Base-by-base conservation (phyloP, 257 asterid genomes). In the Jaltomata sinuosa region DNA sequence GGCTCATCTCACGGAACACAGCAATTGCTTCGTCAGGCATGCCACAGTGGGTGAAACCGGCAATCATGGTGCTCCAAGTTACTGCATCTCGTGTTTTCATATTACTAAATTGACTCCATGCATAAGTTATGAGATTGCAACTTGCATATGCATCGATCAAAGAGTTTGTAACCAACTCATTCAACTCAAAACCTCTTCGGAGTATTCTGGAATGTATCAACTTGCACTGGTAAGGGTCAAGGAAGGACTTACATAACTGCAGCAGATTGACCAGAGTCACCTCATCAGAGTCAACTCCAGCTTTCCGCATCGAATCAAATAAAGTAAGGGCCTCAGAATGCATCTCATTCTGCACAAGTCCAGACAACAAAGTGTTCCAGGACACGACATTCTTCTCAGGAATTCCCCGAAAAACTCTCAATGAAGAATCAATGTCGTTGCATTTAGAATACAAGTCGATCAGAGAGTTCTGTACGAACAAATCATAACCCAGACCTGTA, bases 51-150 rank as follows among this genome's bases (percentile, higher is more conserved):
- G 93, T 88, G 90, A 94, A 94, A 76, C 93, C 97, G 25, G 98
- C 91, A 84, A 96, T 94, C 96, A 96, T 96, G 82, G 98, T 92
- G 91, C 97, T 94, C 99, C 99, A 94, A 19, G 97, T 93, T 47
- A 96, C 92, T 29, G 81, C 82, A 89, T 96, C 98, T 36, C 89
- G 93, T 84, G 72, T 87, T 82, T 82, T 85, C 61, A 92, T 88
- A 82, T 71, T 91, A 88, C 86, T 81, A 87, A 96, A 96, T 57
- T 91, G 87, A 79, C 86, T 88, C 93, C 93, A 89, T 3, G 98
- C 92, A 87, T 83, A 74, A 81, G 77, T 61, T 78, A 93, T 89
- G 88, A 86, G 93, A 84, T 89, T 85, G 85, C 97, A 93, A 78
- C 93, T 96, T 31, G 98, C 94, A 88, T 94, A 96, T 45, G 95